phyloP scores from a whole-genome alignment of 2,329 filamentous ascomycete genomes.

The Alternaria brassicicola region DNA sequence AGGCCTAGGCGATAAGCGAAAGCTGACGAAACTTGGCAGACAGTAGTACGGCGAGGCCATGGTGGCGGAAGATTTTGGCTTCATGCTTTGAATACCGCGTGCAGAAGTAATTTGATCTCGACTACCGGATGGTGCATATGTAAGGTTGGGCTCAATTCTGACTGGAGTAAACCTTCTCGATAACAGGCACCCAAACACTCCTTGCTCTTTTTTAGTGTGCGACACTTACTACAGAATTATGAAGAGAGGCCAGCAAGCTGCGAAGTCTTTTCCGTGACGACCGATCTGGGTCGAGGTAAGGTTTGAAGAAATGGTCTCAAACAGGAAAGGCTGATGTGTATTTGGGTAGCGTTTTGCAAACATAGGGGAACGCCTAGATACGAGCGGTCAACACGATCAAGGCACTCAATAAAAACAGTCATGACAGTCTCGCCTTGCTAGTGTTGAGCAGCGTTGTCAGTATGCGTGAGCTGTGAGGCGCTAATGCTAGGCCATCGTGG shows the following conservation, averaged over 20 bases:
- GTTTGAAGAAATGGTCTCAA: neutral
- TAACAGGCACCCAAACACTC: neutral
- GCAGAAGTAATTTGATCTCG: neutral
- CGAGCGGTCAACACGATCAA: neutral
- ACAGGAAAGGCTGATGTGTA: neutral
- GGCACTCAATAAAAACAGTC: neutral
- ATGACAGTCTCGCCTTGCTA: neutral
- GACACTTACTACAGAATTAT: neutral
- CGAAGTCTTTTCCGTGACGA: neutral
- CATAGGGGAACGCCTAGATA: neutral
- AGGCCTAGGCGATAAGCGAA: slow-evolving; percentile 1
- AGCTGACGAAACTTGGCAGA: neutral
- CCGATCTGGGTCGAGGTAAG: neutral
- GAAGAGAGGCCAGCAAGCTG: neutral
- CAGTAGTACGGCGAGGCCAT: neutral
- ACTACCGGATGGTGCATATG: neutral
- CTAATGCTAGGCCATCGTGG: slow-evolving; percentile 5
- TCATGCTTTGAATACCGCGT: neutral
- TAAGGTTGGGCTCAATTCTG: neutral
- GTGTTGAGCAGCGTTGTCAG: neutral
- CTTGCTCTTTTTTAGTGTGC: neutral
- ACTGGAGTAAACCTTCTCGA: neutral
- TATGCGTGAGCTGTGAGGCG: neutral
- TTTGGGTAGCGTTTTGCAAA: neutral
- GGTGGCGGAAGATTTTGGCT: neutral